Percentiles rank a stretch among this genome's conserved stretches.
Evolutionary conservation across 148 eudicot species (phyloP).

Genomic region (Vaccinium vitisidaea): DNA sequence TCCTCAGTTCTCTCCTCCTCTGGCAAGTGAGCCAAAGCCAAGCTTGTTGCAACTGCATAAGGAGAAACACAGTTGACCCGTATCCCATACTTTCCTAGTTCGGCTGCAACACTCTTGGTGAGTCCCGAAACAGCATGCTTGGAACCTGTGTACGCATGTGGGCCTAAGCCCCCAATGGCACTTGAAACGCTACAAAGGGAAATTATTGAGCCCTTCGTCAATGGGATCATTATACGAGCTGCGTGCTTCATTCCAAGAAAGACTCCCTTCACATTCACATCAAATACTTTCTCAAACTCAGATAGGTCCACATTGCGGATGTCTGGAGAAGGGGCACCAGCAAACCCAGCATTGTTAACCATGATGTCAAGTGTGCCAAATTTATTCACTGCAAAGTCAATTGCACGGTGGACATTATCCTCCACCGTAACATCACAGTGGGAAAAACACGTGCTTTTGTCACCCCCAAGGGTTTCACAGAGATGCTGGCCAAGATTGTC

Average conservation of each 20-base stretch:
- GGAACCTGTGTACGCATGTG: constrained; percentile 83
- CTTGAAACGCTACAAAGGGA: constrained; percentile 71
- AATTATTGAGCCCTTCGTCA: constrained; percentile 65
- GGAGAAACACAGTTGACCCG: constrained; percentile 94
- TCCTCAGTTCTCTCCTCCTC: constrained; percentile 79
- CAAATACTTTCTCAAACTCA: constrained; percentile 60
- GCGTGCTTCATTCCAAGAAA: constrained; percentile 98
- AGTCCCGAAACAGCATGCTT: constrained; percentile 92
- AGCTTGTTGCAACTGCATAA: constrained; percentile 64
- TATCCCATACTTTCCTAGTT: constrained; percentile 75
- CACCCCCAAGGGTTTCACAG: constrained; percentile 45
- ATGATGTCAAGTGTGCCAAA: constrained; percentile 80
- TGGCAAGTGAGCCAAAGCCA: constrained; percentile 66
- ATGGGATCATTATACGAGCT: constrained; percentile 83
- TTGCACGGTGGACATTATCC: constrained; percentile 61
- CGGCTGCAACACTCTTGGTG: constrained; percentile 87
- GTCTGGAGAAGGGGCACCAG: constrained; percentile 63
- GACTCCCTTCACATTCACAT: constrained; percentile 75
- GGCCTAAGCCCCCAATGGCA: constrained; percentile 60
- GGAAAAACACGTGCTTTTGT: constrained; percentile 34
- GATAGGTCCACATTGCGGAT: constrained; percentile 57
- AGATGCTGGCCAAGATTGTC: constrained; percentile 60
- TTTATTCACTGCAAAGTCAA: constrained; percentile 54
- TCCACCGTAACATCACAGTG: constrained; percentile 75
- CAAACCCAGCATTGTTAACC: constrained; percentile 84